Evolutionary conservation across 1,284 basidiomycete species (phyloP), one percentile per base, ranked within the genome.

Genomic region (Ganoderma lingzhi): DNA sequence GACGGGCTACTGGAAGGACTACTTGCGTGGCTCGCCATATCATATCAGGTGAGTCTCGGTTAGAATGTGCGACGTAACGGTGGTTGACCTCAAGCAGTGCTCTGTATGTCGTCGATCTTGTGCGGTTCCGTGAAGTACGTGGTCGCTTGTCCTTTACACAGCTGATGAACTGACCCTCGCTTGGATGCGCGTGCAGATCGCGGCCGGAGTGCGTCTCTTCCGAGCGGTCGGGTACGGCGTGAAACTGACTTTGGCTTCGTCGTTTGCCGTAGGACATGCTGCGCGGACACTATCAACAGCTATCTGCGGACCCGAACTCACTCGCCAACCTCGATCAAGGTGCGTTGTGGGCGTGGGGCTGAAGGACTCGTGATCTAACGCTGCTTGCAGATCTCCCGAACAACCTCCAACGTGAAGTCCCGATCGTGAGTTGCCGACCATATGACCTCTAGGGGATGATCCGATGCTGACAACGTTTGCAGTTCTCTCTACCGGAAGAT

Each of bases 291-390:
- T 99, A 99, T 77, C 97, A 99, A 77, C 90, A 90, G 45, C 86
- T 99, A 2, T 98, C 96, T 0, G 93, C 94, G 14, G 98, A 99
- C 78, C 96, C 96, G 0, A 91, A 94, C 78, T 98, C 96, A 6
- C 85, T 99, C 2, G 93, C 96, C 63, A 99, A 99, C 79, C 85
- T 99, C 35, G 97, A 99, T 78, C 97, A 99, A 88, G 93, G 93
- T 90, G 41, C 3, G 63, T 55, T 10, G 51, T 17, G 32, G 6
- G 9, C 35, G 6, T 23, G 39, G 17, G 10, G 9, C 10, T 10
- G 17, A 51, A 32, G 32, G 8, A 35, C 17, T 6, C 4, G 4
- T 63, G 2, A n/a, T 6, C 42, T 30, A 12, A 23, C 15, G n/a
- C 0, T 14, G 3, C 19, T 41, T 64, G 1, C 67, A 93, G 96